Conservation (phyloP, 2,329 filamentous ascomycete genomes). For the Alternaria gansuensis region DNA sequence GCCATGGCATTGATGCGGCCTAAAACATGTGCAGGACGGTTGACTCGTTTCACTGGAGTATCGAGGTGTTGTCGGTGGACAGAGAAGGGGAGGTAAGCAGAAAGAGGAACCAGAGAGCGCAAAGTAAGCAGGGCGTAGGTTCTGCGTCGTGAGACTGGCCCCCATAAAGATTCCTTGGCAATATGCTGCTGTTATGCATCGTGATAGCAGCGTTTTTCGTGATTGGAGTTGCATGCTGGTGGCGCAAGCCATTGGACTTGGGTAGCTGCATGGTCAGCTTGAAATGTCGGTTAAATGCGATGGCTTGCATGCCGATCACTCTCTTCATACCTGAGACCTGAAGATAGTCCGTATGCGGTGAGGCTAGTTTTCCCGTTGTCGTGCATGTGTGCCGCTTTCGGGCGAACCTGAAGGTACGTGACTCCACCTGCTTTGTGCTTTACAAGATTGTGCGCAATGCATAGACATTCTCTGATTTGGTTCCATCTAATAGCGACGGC, state of each 20-base stretch:
- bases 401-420: background rate
- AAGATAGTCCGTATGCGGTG: background rate
- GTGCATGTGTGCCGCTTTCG: background rate
- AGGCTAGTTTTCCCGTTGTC: background rate
- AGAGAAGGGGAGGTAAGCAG: constrained; percentile 1
- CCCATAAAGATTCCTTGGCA: background rate
- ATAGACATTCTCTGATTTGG: too few relatives aligned
- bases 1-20: constrained; percentile 1
- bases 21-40: background rate
- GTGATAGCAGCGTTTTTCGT: constrained; percentile 4
- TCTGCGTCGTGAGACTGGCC: background rate
- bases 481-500: too few relatives aligned
- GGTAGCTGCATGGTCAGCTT: constrained; percentile 6
- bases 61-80: background rate
- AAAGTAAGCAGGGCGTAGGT: background rate
- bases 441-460: background rate
- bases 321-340: background rate
- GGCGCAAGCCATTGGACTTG: constrained; percentile 1
- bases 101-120: background rate
- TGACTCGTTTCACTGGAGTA: background rate
- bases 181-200: constrained; percentile 4
- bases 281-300: background rate
- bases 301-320: background rate
- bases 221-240: constrained; percentile 5
- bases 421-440: background rate